Conservation (phyloP, 2,329 filamentous ascomycete genomes). For the Exophiala bonariae region DNA sequence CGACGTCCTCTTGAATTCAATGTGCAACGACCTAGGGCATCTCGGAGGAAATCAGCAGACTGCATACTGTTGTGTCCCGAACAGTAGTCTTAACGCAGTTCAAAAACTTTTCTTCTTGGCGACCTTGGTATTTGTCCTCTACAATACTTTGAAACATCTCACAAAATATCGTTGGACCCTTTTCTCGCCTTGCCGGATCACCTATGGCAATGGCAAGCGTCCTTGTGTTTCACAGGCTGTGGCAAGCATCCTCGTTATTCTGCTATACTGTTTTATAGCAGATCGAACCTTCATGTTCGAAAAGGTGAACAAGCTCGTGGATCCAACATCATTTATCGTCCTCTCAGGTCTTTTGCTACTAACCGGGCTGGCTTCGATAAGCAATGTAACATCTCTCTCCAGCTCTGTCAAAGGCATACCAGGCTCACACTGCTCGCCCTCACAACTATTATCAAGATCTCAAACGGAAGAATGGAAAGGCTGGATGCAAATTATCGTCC, state of each 20-base stretch:
- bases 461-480: conserved; percentile 68
- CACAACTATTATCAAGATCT: conserved; percentile 51
- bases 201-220: background rate
- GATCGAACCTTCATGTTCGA: conserved; percentile 57
- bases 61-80: conserved; percentile 55
- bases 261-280: conserved; percentile 52
- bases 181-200: too few relatives aligned
- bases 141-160: too few relatives aligned
- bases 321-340: conserved; percentile 16
- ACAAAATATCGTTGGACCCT: too few relatives aligned
- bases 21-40: conserved; percentile 52
- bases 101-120: conserved; percentile 32
- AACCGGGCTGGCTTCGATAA: conserved; percentile 10
- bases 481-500: conserved; percentile 59
- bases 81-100: conserved; percentile 30
- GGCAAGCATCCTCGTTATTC: conserved; percentile 24
- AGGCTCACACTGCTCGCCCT: background rate
- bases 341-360: conserved; percentile 30
- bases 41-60: conserved; percentile 45
- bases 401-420: background rate
- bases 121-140: conserved; percentile 22
- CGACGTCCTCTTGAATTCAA: conserved; percentile 55
- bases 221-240: conserved; percentile 3
- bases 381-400: too few relatives aligned
- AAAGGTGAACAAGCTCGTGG: conserved; percentile 50